Evolutionary conservation across 805 yeast genomes (phyloP), one percentile per base, ranked within the genome.

Genomic region (Kuraishia ogatae): DNA sequence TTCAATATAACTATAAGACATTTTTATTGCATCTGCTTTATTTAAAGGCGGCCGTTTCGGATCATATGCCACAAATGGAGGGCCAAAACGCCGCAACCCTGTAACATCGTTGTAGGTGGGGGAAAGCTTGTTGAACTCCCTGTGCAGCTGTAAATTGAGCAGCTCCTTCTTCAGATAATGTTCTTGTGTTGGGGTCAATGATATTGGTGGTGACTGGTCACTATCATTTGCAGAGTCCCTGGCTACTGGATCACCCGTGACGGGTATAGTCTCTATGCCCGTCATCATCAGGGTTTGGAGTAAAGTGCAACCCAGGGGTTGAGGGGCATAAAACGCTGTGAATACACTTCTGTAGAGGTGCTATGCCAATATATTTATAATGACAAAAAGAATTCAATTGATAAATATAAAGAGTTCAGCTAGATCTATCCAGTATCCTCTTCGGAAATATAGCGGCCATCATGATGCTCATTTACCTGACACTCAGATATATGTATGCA

Each of bases 81-180:
- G 77, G 0, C 97, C 97, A 61, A 93, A 78, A 53, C 78, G 71
- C 47, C 87, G 74, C 48, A 93, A 72, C 13, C 91, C 85, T 20
- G 79, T 71, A 35, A 83, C 80, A 57, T 83, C 81, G 57, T 83
- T 79, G 54, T 68, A 71, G 1, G 67, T 65, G 0, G 74, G 73
- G 1, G 72, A 67, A 48, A 91, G 69, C 22, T 66, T 67, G 28
- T 73, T 79, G 48, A 90, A 73, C 66, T 93, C 99, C 4, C 75
- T 64, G 13, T 77, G 75, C 35, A 91, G 70, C 63, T 87, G 80
- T 13, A 78, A 73, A 58, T 81, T 78, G 26, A 93, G 71, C 19
- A 93, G 75, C 69, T 89, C 92, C 62, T 96, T 83, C 68, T 93
- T 93, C 54, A 94, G 76, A 67, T 87, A 88, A 64, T 93, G 97